phyloP scores from a whole-genome alignment of 1,284 basidiomycete genomes.

The Cutaneotrichosporon sp. region DNA sequence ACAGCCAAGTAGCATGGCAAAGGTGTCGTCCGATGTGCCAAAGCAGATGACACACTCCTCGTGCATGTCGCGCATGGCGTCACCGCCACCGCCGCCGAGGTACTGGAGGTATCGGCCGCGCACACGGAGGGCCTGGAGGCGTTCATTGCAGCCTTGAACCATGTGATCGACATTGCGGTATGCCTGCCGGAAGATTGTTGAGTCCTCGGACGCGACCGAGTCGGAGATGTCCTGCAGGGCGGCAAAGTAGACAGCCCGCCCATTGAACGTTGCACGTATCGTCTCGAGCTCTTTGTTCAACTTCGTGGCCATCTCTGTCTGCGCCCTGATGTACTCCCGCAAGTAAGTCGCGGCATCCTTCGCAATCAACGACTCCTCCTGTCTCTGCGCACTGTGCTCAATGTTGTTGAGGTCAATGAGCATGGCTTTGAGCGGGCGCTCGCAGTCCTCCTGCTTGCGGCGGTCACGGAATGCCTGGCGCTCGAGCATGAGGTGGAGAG shows the following conservation, averaged over 20 bases:
- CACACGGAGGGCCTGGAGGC: constrained; percentile 34
- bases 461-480: constrained; percentile 44
- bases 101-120: constrained; percentile 42
- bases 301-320: constrained; percentile 32
- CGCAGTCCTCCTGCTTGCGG: constrained; percentile 35
- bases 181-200: constrained; percentile 31
- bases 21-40: constrained; percentile 43
- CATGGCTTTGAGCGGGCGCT: constrained; percentile 43
- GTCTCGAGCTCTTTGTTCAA: constrained; percentile 49
- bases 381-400: constrained; percentile 13
- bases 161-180: constrained; percentile 28
- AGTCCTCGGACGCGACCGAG: constrained; percentile 34
- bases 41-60: constrained; percentile 51
- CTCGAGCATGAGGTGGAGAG: constrained; percentile 32
- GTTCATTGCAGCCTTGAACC: constrained; percentile 31
- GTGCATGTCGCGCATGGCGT: constrained; percentile 29
- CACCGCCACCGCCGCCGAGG: constrained; percentile 29
- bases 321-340: constrained; percentile 19
- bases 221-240: constrained; percentile 51
- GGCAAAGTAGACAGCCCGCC: constrained; percentile 46
- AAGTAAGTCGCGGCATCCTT: not conserved
- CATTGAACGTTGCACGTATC: constrained; percentile 46
- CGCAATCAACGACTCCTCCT: constrained; percentile 21
- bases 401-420: constrained; percentile 39
- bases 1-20: constrained; percentile 41